Percentiles rank a stretch among this genome's conserved stretches.
Evolutionary conservation across 2,329 filamentous ascomycete species (phyloP).

Genomic region (Stemphylium lycopersici): DNA sequence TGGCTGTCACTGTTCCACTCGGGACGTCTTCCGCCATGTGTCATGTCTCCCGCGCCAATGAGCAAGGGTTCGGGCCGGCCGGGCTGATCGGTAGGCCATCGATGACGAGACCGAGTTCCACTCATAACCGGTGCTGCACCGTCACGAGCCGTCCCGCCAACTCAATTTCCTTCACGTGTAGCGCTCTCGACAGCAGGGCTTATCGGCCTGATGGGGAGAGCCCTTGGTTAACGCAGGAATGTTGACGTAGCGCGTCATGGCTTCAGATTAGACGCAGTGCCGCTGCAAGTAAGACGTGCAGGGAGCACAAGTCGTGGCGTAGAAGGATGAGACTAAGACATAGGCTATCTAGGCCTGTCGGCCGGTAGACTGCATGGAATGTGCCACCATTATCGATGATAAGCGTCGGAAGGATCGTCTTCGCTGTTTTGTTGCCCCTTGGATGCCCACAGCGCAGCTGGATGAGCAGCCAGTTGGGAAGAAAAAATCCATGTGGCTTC

Average conservation of each 20-base stretch:
- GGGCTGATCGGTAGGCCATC: slow-evolving; percentile 4
- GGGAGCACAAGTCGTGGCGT: background rate
- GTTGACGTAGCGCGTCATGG: background rate
- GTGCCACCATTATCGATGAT: background rate
- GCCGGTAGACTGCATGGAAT: background rate
- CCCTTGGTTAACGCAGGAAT: background rate
- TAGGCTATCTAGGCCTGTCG: background rate
- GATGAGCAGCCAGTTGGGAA: too few relatives aligned
- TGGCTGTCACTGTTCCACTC: too few relatives aligned
- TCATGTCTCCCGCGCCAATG: background rate
- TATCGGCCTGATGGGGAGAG: background rate
- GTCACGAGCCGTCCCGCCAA: slow-evolving; percentile 7
- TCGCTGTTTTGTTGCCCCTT: too few relatives aligned
- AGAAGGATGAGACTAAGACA: background rate
- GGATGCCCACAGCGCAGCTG: too few relatives aligned
- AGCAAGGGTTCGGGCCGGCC: background rate
- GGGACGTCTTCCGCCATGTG: background rate
- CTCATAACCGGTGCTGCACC: too few relatives aligned
- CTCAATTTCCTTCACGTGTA: background rate
- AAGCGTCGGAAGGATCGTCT: too few relatives aligned
- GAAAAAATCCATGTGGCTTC: too few relatives aligned
- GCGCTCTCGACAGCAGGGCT: background rate
- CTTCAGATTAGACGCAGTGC: slow-evolving; percentile 1
- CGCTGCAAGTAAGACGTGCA: slow-evolving; percentile 10
- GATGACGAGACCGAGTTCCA: background rate